Evolutionary conservation across 1,139 yeast species (phyloP), one percentile per base, ranked within the genome.

Genomic region (Yamadazyma trypodendri): DNA sequence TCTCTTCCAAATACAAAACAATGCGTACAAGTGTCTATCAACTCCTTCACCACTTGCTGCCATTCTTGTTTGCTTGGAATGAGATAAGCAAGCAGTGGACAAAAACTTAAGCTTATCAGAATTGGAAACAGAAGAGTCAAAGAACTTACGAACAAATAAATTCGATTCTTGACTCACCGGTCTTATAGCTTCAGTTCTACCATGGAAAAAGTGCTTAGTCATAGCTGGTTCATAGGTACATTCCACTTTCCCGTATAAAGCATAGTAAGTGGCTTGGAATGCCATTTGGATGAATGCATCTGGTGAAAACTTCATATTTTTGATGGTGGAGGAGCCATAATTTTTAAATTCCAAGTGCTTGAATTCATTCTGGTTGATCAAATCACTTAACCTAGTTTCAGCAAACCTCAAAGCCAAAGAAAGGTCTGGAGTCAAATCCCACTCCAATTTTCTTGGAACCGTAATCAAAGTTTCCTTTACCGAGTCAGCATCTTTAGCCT

Each of bases 281-380:
- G 90, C 85, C 94, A 89, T 88, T 61, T 89, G 97, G 32, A 85
- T 84, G 62, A 85, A 89, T 0, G 97, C 97, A 68, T 89, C 97
- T 0, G 97, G 97, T 5, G 95, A 85, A 58, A 81, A 84, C 49
- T 88, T 90, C 81, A 87, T 82, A 45, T 79, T 79, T 56, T 89
- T 89, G 55, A 89, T 88, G 44, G 78, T 75, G 36, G 81, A 79
- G 46, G 87, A 77, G 23, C 96, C 97, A 60, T 79, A 89, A 27
- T 68, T 66, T 43, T 79, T 77, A 59, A 85, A 89, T 59, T 87
- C 94, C 46, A 89, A 65, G 28, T 84, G 85, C 43, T 79, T 82
- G 58, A 89, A 86, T 58, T 89, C 97, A 58, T 89, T 88, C 58
- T 89, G 97, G 46, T 86, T 83, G 48, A 89, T 87, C 54, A 89